Evolutionary conservation across 257 asterid genomes (phyloP).

Genomic region (Buddleja alternifolia): DNA sequence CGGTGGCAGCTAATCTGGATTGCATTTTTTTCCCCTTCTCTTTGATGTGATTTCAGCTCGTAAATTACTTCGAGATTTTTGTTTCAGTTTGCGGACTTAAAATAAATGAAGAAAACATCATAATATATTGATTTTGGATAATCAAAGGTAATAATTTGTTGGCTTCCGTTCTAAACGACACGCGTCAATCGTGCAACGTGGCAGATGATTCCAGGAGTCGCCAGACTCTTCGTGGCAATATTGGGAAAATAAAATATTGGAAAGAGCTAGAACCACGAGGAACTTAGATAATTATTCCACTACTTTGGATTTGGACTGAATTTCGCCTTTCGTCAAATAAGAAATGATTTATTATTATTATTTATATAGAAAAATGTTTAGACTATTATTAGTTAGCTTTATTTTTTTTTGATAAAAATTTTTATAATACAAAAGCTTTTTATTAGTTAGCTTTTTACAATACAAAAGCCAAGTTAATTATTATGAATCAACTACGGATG

Average conservation of each 20-base stretch:
- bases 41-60: neutral
- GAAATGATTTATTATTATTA: too few species aligned
- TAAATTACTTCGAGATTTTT: neutral
- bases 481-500: too few species aligned
- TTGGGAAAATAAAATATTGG: too few species aligned
- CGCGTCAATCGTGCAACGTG: slow-evolving; percentile 40
- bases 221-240: slow-evolving; percentile 44
- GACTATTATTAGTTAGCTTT: too few species aligned
- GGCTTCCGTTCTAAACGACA: slow-evolving; percentile 1
- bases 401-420: too few species aligned
- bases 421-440: too few species aligned
- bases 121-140: neutral
- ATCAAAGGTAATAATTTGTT: neutral
- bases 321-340: too few species aligned
- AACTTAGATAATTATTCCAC: neutral
- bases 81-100: neutral
- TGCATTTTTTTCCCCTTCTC: slow-evolving; percentile 41
- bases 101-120: neutral
- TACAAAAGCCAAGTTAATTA: too few species aligned
- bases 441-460: too few species aligned
- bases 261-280: slow-evolving; percentile 31
- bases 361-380: too few species aligned
- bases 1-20: slow-evolving; percentile 41
- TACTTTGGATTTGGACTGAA: neutral
- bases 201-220: slow-evolving; percentile 36